Evolutionary conservation across 2,329 filamentous ascomycete species (phyloP), one percentile per base, ranked within the genome.

Genomic region (Monilinia aucupariae): DNA sequence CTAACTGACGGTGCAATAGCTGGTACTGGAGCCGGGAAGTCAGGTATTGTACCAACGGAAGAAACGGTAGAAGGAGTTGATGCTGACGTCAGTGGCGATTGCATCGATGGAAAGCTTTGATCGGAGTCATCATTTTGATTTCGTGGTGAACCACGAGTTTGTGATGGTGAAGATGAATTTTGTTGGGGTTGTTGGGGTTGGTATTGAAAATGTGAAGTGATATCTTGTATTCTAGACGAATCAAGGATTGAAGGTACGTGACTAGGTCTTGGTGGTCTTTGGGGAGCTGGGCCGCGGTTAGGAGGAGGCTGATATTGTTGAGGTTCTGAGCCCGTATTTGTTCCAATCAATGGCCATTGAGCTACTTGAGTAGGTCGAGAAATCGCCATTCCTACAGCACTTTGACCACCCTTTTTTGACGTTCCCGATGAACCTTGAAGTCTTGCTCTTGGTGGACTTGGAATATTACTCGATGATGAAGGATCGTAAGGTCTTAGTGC

Each of bases 191-290:
- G 51, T 27, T 61, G 45, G 17, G 43, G 45, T 59, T 50, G 54
- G 62, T 79, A 80, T 62, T 79, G 79, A 60, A 85, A 85, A 5
- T 79, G 75, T 10, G 83, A 82, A 0, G 80, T 83, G 27, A 78
- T 80, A 7, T 85, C 81, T 72, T 86, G 81, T 17, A 84, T 71
- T 63, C 76, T 79, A 47, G 83, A 82, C 63, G 78, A 77, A 68
- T 86, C 83, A 30, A 85, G 74, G 41, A 85, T 80, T 0, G 83
- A 85, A 12, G 83, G 83, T 2, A 86, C 82, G 65, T 78, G 74
- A 68, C 83, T 86, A 9, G 85, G 84, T 45, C 85, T 79, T 13
- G 82, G 82, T 12, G 85, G 85, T 66, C 84, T 78, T 70, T 80
- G 82, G 25, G 85, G 85, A 30, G 82, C 78, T 47, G 79, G 76